phyloP scores from a whole-genome alignment of 306 rosid genomes.

The Lathyrus sativus region DNA sequence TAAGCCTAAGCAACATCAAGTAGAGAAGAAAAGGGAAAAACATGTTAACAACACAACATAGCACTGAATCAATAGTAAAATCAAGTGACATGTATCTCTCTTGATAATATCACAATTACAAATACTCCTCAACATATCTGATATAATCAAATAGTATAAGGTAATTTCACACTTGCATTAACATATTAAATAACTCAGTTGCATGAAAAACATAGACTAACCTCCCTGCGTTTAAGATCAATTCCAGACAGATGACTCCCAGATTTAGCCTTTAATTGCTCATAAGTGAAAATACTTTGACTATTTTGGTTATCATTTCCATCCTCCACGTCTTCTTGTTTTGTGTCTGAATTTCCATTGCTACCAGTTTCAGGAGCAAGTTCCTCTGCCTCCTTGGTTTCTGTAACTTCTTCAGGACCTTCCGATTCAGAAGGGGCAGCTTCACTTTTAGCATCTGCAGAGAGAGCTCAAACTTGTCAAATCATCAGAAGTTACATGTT shows the following conservation, averaged over 20 bases:
- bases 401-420: conserved; percentile 61
- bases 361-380: conserved; percentile 50
- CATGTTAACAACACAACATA: conserved; percentile 26
- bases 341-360: conserved; percentile 56
- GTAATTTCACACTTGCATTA: conserved; percentile 2
- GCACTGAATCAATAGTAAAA: not conserved
- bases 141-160: not conserved
- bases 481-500: conserved; percentile 27
- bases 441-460: conserved; percentile 62
- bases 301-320: conserved; percentile 48
- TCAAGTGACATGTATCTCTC: not conserved
- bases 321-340: conserved; percentile 55
- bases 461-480: conserved; percentile 40
- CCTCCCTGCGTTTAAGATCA: conserved; percentile 93
- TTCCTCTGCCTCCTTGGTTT: conserved; percentile 63
- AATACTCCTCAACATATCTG: not conserved
- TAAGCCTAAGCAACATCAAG: conserved; percentile 63
- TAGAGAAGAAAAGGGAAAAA: conserved; percentile 28
- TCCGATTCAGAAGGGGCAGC: conserved; percentile 56
- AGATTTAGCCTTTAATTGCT: conserved; percentile 85
- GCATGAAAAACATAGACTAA: conserved; percentile 42
- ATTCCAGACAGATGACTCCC: conserved; percentile 79
- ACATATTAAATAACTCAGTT: conserved; percentile 22
- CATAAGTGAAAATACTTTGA: conserved; percentile 61
- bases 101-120: conserved; percentile 15